Conservation (phyloP, 23 red algal species). For the Porphyridium purpureum region DNA sequence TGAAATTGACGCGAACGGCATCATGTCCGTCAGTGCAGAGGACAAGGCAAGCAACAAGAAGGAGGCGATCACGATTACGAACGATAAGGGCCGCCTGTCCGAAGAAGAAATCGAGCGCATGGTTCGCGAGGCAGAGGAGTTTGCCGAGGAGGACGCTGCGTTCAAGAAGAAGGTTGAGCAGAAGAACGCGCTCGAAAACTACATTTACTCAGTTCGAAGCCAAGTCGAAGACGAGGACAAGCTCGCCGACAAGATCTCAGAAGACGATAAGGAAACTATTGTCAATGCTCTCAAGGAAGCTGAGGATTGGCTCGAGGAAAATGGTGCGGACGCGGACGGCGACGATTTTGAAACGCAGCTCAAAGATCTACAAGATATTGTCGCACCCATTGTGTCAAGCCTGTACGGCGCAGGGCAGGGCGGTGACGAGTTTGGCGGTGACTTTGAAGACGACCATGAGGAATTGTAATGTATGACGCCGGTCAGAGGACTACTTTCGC, state of each 20-base stretch:
- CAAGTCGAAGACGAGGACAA: conserved; percentile 34
- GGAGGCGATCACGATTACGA: conserved; percentile 68
- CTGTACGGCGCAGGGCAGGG: neutral
- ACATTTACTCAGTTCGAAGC: conserved; percentile 44
- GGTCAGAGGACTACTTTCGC: no score
- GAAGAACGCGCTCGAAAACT: conserved; percentile 75
- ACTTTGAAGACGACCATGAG: no score
- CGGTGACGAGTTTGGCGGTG: neutral
- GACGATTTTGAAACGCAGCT: conserved; percentile 9
- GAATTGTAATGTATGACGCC: no score
- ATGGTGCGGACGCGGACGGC: conserved; percentile 8
- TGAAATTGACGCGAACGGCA: conserved; percentile 94
- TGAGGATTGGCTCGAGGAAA: conserved; percentile 20
- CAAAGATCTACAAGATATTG: conserved; percentile 20
- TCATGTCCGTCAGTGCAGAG: conserved; percentile 70
- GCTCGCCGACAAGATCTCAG: conserved; percentile 6
- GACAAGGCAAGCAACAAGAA: conserved; percentile 76
- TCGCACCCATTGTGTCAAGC: conserved; percentile 10
- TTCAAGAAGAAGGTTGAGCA: conserved; percentile 46
- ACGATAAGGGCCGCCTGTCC: conserved; percentile 66
- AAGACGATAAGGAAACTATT: conserved; percentile 6
- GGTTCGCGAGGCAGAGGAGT: conserved; percentile 84
- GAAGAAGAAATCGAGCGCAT: conserved; percentile 85
- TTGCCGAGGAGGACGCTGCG: conserved; percentile 68
- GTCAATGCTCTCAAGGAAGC: no score